Percentiles rank a stretch among this genome's conserved stretches.
Conservation (phyloP, 2,329 filamentous ascomycete species). For the Magnaporthiopsis poae region DNA sequence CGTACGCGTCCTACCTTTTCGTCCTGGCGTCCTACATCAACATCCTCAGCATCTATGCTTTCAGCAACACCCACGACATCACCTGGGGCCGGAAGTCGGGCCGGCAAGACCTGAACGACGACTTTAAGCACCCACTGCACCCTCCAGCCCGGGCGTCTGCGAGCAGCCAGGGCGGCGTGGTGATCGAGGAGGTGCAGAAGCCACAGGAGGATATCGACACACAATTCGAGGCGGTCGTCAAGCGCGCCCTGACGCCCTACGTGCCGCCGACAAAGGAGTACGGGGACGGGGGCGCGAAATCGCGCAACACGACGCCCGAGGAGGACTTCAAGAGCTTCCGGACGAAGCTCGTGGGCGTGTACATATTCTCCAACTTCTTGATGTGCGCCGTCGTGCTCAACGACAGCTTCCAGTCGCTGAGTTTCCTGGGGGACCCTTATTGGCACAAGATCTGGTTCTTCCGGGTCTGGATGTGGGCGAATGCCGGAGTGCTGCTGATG, state of each 20-base stretch:
- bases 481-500: no score
- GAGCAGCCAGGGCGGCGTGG: slow-evolving; percentile 75
- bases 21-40: slow-evolving; percentile 97
- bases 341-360: no score
- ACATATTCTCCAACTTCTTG: no score
- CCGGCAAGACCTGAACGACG: no score
- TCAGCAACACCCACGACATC: slow-evolving; percentile 99
- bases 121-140: slow-evolving; percentile 28
- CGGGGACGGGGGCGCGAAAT: no score
- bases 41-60: slow-evolving; percentile 97
- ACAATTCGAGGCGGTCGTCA: slow-evolving; percentile 91
- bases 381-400: no score
- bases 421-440: no score
- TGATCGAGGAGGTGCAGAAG: slow-evolving; percentile 93
- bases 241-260: slow-evolving; percentile 79
- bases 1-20: slow-evolving; percentile 76
- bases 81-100: slow-evolving; percentile 76
- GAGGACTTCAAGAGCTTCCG: no score
- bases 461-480: no score
- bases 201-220: slow-evolving; percentile 97
- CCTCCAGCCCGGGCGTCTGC: slow-evolving; percentile 84
- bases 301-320: no score
- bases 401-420: no score
- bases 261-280: slow-evolving; percentile 26
- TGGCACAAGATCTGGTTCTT: no score